Percentiles rank a stretch among this genome's conserved stretches.
phyloP scores from a whole-genome alignment of 371 early-diverging fungal genomes.

The Lichtheimia ornata region DNA sequence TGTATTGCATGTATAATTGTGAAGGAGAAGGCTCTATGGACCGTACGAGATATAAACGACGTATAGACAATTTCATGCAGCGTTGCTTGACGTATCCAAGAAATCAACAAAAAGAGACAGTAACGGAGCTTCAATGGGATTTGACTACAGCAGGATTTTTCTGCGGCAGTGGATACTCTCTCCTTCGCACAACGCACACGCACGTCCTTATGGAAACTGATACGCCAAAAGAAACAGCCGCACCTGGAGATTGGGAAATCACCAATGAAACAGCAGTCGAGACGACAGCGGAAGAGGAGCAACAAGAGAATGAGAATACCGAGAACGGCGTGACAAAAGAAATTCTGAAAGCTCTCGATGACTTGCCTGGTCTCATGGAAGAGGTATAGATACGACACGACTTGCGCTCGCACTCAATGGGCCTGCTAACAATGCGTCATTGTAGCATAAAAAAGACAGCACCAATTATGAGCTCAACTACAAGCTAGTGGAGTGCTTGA shows the following conservation, averaged over 20 bases:
- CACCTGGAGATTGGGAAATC: slow-evolving; percentile 9
- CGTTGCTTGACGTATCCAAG: no score
- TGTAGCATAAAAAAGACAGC: slow-evolving; percentile 30
- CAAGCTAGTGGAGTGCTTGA: slow-evolving; percentile 27
- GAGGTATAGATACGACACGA: slow-evolving; percentile 17
- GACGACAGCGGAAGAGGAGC: neutral
- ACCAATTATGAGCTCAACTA: slow-evolving; percentile 40
- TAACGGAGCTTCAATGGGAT: no score
- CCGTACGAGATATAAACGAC: no score
- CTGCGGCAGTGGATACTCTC: no score
- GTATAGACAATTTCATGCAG: no score
- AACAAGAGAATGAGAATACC: neutral
- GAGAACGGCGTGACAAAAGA: slow-evolving; percentile 2
- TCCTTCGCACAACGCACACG: no score
- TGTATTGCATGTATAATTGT: no score
- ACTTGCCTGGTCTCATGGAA: slow-evolving; percentile 27
- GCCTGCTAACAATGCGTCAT: neutral
- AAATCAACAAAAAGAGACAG: no score
- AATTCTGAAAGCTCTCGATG: slow-evolving; percentile 25
- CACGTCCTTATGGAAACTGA: no score
- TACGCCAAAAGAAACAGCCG: neutral
- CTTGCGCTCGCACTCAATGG: neutral
- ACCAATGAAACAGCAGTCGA: neutral
- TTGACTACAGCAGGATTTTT: no score
- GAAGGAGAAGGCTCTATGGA: no score